Evolutionary conservation across 2,329 filamentous ascomycete genomes (phyloP), one percentile per base, ranked within the genome.

Genomic region (Catunica adiposa): DNA sequence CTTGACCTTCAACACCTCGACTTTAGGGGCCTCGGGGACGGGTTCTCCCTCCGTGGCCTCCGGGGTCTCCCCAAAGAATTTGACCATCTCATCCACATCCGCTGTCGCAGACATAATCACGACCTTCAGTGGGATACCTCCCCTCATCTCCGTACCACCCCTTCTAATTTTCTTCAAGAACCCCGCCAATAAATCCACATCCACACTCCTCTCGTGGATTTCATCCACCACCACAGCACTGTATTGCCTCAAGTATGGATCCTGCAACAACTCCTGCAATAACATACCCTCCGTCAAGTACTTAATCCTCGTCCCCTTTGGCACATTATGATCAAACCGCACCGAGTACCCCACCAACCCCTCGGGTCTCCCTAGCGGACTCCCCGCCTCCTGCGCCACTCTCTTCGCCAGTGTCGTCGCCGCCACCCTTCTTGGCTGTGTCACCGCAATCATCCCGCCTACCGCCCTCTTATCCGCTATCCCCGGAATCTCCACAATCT

Each of bases 81-180:
- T 75, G 14, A 54, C 50, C 31, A 97, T 80, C 56, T 77, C 80
- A 59, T 90, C 83, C 57, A 95, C 82, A 66, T 97, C 87, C 38
- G 89, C 87, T 5, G 92, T 98, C 52, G 92, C 92, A 74, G 89
- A 96, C 92, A 98, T 98, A 64, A 97, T 79, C 34, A 95, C 79
- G 2, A 97, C 81, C 66, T 95, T 97, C 56, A 98, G 71, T 1
- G 85, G 82, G 29, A 84, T 71, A 3, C 84, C 85, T 6, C 83
- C 81, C 3, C 84, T 79, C 5, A 81, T 81, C 47, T 77, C 73
- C 38, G 78, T 76, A 56, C 81, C 73, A 1, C 76, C 73, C 0
- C 74, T 71, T 1, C 92, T 70, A 50, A 97, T 78, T 59, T 85
- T 83, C 64, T 86, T 86, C 59, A 98, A 66, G 61, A 98, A 97